Conservation (phyloP, 2,329 filamentous ascomycete species). For the Biscogniauxia sp. region DNA sequence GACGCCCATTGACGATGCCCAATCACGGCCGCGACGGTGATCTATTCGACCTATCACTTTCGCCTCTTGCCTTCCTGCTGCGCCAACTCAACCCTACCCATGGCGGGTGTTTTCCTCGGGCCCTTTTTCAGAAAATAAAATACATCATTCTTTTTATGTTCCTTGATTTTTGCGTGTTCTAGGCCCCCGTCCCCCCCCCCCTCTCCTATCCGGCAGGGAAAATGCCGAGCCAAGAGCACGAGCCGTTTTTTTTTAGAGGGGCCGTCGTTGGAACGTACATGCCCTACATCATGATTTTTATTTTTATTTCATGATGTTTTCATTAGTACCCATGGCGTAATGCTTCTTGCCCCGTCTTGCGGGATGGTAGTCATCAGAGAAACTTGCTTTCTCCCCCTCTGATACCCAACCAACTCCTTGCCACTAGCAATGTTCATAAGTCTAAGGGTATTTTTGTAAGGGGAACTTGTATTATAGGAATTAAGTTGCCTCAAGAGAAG, state of each 20-base stretch:
- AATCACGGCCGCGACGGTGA: neutral
- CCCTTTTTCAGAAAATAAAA: too few relatives aligned
- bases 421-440: neutral
- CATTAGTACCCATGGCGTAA: too few relatives aligned
- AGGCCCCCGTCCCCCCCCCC: neutral
- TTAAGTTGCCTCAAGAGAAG: neutral
- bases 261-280: too few relatives aligned
- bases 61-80: neutral
- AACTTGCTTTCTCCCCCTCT: neutral
- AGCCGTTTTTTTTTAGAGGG: neutral
- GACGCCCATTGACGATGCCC: neutral
- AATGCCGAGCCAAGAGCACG: neutral
- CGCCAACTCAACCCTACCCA: neutral
- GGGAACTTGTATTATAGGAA: too few relatives aligned
- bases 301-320: neutral
- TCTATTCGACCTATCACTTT: neutral
- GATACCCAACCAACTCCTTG: neutral
- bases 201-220: neutral
- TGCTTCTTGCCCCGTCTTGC: too few relatives aligned
- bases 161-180: neutral
- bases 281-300: neutral
- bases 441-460: too few relatives aligned
- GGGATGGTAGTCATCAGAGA: too few relatives aligned
- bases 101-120: neutral
- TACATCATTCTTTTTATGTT: neutral